phyloP scores from a whole-genome alignment of 768 basidiomycete genomes.

The Royoungia palumana region DNA sequence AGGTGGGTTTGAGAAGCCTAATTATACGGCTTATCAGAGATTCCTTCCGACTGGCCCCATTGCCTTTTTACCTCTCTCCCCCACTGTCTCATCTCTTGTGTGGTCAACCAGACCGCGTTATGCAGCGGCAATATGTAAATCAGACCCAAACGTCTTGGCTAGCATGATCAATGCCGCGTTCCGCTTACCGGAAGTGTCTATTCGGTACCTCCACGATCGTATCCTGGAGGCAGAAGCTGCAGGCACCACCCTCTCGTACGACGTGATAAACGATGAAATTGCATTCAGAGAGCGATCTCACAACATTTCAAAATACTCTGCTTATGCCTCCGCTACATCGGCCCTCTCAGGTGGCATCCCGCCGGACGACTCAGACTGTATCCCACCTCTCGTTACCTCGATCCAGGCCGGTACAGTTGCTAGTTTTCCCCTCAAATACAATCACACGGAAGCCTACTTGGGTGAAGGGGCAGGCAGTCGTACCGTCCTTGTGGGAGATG shows the following conservation, averaged over 20 bases:
- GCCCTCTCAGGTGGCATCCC: too few relatives aligned
- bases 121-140: constrained; percentile 66
- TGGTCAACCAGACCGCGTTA: constrained; percentile 87
- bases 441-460: too few relatives aligned
- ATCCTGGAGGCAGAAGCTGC: constrained; percentile 56
- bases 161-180: constrained; percentile 90
- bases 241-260: too few relatives aligned
- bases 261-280: too few relatives aligned
- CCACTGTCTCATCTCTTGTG: constrained; percentile 79
- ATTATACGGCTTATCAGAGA: constrained; percentile 86
- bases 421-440: constrained; percentile 86
- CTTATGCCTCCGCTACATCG: too few relatives aligned
- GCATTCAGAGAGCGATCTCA: too few relatives aligned
- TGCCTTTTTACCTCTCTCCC: constrained; percentile 87
- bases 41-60: constrained; percentile 95
- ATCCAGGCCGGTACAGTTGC: constrained; percentile 75
- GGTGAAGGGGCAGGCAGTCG: too few relatives aligned
- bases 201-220: constrained; percentile 61
- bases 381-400: constrained; percentile 73
- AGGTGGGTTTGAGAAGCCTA: constrained; percentile 56
- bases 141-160: constrained; percentile 60
- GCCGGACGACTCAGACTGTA: constrained; percentile 51
- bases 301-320: too few relatives aligned
- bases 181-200: constrained; percentile 70
- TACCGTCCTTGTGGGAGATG: constrained; percentile 91